These are phyloP conservation scores for Cystobasidium onofrii DNA, from an alignment of 768 basidiomycete species.

Conservation along the genomic window DNA sequence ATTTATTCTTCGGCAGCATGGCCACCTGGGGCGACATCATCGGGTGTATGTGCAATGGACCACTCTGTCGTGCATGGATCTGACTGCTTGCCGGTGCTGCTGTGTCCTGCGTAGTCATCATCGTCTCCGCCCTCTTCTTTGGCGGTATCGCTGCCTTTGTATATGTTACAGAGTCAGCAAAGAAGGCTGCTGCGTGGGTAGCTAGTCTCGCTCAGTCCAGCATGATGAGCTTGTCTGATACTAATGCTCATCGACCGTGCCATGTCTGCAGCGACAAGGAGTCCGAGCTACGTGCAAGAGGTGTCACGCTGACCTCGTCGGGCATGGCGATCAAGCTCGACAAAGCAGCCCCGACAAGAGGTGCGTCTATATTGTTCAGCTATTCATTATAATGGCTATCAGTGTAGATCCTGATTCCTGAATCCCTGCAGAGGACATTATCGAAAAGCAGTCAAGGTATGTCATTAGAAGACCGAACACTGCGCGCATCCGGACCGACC, in stretches of 20 bases:
- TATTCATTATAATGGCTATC: background rate
- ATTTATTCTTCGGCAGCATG: background rate
- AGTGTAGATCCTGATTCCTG: background rate
- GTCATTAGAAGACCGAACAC: background rate
- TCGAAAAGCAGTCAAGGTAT: slow-evolving; percentile 22
- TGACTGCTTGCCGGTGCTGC: background rate
- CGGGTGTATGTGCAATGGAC: background rate
- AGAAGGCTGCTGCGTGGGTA: slow-evolving; percentile 25
- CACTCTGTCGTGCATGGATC: background rate
- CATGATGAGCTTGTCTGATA: no score
- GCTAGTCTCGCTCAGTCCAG: no score
- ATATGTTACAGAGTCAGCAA: slow-evolving; percentile 25
- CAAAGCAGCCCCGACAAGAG: slow-evolving; percentile 18
- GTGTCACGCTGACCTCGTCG: slow-evolving; percentile 18
- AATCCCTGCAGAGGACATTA: slow-evolving; percentile 6
- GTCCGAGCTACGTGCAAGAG: slow-evolving; percentile 4
- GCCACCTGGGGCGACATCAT: slow-evolving; percentile 28
- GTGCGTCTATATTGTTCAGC: background rate
- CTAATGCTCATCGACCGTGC: no score
- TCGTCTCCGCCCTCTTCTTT: slow-evolving; percentile 28
- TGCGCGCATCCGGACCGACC: background rate
- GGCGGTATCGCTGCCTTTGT: slow-evolving; percentile 24
- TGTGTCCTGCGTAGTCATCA: background rate
- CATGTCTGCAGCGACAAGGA: slow-evolving; percentile 15
- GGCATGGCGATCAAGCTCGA: slow-evolving; percentile 27